These are phyloP conservation scores for Auricularia cornea DNA, from an alignment of 768 basidiomycete genomes.

Conservation along the genomic window DNA sequence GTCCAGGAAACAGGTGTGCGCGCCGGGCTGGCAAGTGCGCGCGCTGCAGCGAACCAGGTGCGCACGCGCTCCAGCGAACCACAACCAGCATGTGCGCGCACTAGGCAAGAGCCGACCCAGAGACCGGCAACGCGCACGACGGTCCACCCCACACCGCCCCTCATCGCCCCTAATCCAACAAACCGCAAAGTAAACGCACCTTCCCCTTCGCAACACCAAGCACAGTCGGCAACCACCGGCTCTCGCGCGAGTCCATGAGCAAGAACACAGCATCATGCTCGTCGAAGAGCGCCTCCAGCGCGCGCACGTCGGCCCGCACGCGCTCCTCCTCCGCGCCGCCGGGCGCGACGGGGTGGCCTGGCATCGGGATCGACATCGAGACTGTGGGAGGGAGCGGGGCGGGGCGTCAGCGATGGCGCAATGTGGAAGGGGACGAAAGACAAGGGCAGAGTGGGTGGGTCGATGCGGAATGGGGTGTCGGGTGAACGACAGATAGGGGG, in stretches of 20 bases:
- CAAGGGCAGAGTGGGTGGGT: not conserved
- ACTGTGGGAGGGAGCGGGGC: slow-evolving; percentile 65
- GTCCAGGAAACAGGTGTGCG: too few species aligned
- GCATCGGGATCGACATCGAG: slow-evolving; percentile 69
- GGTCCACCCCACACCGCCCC: too few species aligned
- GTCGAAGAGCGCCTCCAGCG: slow-evolving; percentile 71
- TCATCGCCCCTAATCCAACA: too few species aligned
- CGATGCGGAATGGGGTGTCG: not conserved
- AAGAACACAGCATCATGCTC: slow-evolving; percentile 87
- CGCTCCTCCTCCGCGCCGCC: slow-evolving; percentile 39
- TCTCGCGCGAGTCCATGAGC: slow-evolving; percentile 97
- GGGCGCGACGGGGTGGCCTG: slow-evolving; percentile 83
- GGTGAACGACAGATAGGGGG: not conserved
- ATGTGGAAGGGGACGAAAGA: slow-evolving; percentile 23
- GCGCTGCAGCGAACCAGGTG: too few species aligned
- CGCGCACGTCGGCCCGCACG: slow-evolving; percentile 55
- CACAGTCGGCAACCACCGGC: slow-evolving; percentile 91
- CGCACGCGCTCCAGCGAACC: too few species aligned
- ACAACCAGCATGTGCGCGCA: too few species aligned
- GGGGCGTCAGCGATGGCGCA: slow-evolving; percentile 83
- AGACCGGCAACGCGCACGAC: too few species aligned
- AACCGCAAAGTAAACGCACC: slow-evolving; percentile 30
- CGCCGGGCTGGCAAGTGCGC: too few species aligned
- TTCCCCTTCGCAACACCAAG: slow-evolving; percentile 76
- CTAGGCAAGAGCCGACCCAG: too few species aligned